Conservation (phyloP, 345 rosid genomes). For the Eucalyptus erythrocorys region DNA sequence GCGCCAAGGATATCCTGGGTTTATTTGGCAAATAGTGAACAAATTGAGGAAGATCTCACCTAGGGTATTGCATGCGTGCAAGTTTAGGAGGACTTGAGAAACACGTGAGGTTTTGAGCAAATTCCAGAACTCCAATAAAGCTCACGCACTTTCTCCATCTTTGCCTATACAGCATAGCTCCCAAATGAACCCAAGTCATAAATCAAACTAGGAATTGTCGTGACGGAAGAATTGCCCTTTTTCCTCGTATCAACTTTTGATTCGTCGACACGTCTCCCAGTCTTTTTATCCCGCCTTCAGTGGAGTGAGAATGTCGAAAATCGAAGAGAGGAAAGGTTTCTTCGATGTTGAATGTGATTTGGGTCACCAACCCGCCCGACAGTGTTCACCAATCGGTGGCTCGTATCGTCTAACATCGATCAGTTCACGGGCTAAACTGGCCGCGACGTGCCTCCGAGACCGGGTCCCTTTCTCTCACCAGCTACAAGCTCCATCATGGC, state of each 20-base stretch:
- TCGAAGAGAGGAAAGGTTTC: neutral
- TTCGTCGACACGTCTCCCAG: neutral
- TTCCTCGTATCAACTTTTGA: neutral
- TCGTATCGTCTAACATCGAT: neutral
- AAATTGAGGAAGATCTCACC: neutral
- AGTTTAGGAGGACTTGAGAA: neutral
- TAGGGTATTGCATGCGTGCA: neutral
- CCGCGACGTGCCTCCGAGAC: neutral
- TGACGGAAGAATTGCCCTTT: neutral
- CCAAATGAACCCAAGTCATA: neutral
- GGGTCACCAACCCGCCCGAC: neutral
- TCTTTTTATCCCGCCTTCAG: neutral
- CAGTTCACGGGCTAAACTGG: neutral
- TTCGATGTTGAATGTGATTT: neutral
- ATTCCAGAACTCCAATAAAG: neutral
- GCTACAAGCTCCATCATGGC: neutral
- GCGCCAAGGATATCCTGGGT: neutral
- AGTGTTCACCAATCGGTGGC: rapidly evolving
- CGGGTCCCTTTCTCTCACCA: neutral
- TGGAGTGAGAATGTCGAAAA: neutral
- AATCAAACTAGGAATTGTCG: neutral
- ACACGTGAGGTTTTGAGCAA: neutral
- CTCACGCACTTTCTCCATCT: neutral
- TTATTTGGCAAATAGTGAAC: neutral
- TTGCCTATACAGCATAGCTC: neutral